Conservation (phyloP, 2,329 filamentous ascomycete genomes). For the Ophiobolus disseminans region DNA sequence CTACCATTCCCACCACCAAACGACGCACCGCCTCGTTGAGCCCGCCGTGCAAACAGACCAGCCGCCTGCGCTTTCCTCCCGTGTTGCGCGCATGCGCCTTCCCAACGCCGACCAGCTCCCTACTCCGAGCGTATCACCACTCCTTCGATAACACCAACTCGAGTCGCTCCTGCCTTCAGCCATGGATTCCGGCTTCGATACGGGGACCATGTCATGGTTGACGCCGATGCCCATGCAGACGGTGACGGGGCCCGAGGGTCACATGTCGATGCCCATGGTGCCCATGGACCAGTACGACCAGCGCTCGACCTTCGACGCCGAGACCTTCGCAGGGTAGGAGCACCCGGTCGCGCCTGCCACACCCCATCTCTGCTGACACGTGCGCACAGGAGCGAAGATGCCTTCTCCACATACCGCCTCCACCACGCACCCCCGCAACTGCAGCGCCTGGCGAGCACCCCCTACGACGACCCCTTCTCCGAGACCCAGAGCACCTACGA, state of each 20-base stretch:
- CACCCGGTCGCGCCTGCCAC: conserved; percentile 16
- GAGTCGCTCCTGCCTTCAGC: conserved; percentile 17
- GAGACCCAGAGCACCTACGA: conserved; percentile 59
- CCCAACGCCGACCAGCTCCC: conserved; percentile 17
- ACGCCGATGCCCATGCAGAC: conserved; percentile 64
- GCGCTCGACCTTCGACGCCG: conserved; percentile 66
- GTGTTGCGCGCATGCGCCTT: conserved; percentile 41
- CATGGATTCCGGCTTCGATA: conserved; percentile 66
- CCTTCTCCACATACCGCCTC: conserved; percentile 53
- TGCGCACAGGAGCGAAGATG: conserved; percentile 58
- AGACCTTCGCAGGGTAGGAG: conserved; percentile 66
- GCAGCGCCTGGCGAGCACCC: conserved; percentile 59
- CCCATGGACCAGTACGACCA: conserved; percentile 65
- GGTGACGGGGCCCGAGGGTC: conserved; percentile 53
- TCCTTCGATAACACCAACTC: not conserved
- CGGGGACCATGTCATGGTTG: conserved; percentile 66
- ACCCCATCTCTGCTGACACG: conserved; percentile 38
- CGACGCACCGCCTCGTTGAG: not conserved
- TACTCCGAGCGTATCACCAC: conserved; percentile 29
- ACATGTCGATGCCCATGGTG: conserved; percentile 52
- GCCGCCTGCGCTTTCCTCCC: conserved; percentile 9
- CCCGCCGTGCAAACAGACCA: conserved; percentile 8
- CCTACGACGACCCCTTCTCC: conserved; percentile 60
- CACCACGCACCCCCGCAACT: conserved; percentile 50
- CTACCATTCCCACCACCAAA: not conserved